Conservation (phyloP, 1,284 basidiomycete species). For the Pyrrhoderma noxium region DNA sequence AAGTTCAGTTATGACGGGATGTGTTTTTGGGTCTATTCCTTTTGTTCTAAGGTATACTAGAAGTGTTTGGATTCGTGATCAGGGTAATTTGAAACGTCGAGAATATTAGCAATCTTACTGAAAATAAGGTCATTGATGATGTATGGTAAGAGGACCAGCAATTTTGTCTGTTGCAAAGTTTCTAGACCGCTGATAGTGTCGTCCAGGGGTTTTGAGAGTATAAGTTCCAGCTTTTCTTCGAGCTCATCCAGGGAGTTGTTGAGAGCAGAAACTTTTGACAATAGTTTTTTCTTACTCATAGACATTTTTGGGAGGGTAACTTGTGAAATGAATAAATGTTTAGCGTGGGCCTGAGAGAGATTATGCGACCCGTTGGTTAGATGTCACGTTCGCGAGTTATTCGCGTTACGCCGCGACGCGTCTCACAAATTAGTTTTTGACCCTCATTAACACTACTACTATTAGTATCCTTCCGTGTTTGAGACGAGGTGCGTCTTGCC, state of each 20-base stretch:
- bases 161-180: conserved; percentile 71
- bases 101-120: too few relatives aligned
- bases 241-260: conserved; percentile 56
- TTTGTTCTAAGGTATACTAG: conserved; percentile 71
- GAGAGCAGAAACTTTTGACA: conserved; percentile 44
- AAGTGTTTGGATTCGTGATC: neutral
- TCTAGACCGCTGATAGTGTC: conserved; percentile 59
- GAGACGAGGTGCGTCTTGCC: too few relatives aligned
- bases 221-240: conserved; percentile 53
- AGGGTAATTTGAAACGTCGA: conserved; percentile 22
- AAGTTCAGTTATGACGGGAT: conserved; percentile 66
- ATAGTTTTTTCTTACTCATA: conserved; percentile 47
- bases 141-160: conserved; percentile 69
- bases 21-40: conserved; percentile 70
- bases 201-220: conserved; percentile 56
- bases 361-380: too few relatives aligned
- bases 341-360: neutral
- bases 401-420: too few relatives aligned
- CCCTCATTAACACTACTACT: too few relatives aligned
- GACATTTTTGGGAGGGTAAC: conserved; percentile 39
- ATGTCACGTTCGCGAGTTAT: too few relatives aligned
- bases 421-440: too few relatives aligned
- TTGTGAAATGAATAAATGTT: neutral
- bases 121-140: conserved; percentile 79
- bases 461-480: too few relatives aligned